Conservation (phyloP, 176 grass and related monocot species). For the Luzula sylvatica region DNA sequence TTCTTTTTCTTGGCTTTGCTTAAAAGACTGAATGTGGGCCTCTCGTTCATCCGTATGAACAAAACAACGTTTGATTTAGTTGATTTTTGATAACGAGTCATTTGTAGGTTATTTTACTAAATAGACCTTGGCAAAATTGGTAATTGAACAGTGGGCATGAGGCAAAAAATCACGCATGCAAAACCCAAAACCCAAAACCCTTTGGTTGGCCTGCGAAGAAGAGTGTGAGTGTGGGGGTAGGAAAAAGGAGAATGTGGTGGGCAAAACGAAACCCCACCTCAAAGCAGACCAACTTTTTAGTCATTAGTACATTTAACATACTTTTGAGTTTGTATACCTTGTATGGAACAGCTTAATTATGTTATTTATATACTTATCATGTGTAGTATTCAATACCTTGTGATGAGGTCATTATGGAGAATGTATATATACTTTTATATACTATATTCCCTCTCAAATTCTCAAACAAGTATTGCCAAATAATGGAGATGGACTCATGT, state of each 20-base stretch:
- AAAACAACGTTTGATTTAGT: not conserved
- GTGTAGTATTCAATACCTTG: conserved; percentile 16
- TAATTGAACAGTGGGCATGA: too few species aligned
- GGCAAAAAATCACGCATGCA: too few species aligned
- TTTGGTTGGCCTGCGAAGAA: too few species aligned
- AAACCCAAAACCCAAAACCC: too few species aligned
- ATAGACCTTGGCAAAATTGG: not conserved
- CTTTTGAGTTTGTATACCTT: not conserved
- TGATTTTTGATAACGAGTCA: too few species aligned
- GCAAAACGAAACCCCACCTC: not conserved
- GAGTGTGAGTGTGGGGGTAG: too few species aligned
- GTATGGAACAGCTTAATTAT: conserved; percentile 9
- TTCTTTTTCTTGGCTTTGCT: conserved; percentile 15
- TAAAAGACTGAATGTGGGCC: conserved; percentile 16
- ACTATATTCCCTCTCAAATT: not conserved
- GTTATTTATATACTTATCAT: too few species aligned
- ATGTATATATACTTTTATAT: conserved; percentile 17
- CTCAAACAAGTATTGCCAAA: not conserved
- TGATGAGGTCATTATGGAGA: conserved; percentile 20
- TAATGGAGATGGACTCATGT: not conserved
- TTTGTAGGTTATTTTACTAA: not conserved
- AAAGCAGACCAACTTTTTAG: conserved; percentile 20
- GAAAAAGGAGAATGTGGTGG: too few species aligned
- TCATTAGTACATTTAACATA: not conserved
- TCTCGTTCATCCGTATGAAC: not conserved